Evolutionary conservation across 257 asterid genomes (phyloP), one percentile per base, ranked within the genome.

Genomic region (Asclepias syriaca): DNA sequence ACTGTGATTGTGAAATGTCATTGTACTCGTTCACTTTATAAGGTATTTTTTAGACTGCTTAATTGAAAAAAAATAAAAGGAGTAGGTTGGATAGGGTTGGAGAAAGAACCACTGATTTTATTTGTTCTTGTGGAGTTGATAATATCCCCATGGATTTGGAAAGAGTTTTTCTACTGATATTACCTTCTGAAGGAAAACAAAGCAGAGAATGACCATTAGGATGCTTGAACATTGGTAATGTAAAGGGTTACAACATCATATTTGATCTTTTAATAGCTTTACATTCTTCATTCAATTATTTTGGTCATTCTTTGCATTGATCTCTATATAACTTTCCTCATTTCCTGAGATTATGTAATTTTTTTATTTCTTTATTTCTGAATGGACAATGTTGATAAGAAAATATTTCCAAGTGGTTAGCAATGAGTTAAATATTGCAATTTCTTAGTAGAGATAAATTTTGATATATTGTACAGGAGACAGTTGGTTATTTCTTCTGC

Each of bases 401-500:
- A 43, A 66, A 19, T 2, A 27, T 14, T 3, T 16, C 0, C 0
- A 22, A 24, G 9, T 56, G 0, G 2, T 8, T 22, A 9, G 19
- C 6, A 16, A 50, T 14, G 3, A 13, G 10, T 43, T 50, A 68
- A 29, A 1, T 3, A 15, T 11, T 48, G 19, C 22, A 46, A 1
- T 48, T 55, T 40, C 55, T 13, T 46, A 56, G 39, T 56, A 13
- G 48, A 71, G 56, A 53, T 54, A 74, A 37, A 22, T 51, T 56
- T 56, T 60, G 68, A n/a, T 19, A 32, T 63, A 54, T 68, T 71
- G 6, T 82, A 78, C 95, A 95, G 98, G 98, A 92, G 85, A 66
- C 96, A 0, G 81, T 80, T 15, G 97, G 99, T 37, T 95, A 86
- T 80, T 88, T 95, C 92, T 95, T 95, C 76, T 95, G 98, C 82